Evolutionary conservation across 352 stramenopile species (phyloP).

Genomic region (Thraustochytrium sp.): DNA sequence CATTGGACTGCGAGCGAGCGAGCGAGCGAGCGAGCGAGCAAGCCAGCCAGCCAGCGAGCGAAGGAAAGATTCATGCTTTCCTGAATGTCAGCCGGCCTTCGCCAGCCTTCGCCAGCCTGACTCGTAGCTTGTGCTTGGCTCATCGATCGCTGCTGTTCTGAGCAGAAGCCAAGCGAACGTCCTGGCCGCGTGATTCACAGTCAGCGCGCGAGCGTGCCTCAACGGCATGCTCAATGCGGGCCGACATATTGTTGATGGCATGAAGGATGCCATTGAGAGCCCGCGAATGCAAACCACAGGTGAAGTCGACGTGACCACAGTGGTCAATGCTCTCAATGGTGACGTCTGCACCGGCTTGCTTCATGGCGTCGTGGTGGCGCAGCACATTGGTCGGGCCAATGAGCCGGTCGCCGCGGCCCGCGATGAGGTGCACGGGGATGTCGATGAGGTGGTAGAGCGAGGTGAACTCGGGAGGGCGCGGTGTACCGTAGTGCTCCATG

Average conservation of each 20-base stretch:
- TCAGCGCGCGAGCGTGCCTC: too few species aligned
- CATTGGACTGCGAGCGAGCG: too few species aligned
- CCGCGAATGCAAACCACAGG: slow-evolving; percentile 11
- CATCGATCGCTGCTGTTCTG: too few species aligned
- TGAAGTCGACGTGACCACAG: slow-evolving; percentile 35
- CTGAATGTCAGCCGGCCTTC: too few species aligned
- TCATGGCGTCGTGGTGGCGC: slow-evolving; percentile 37
- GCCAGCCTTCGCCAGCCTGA: too few species aligned
- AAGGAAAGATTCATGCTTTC: too few species aligned
- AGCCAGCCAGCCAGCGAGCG: too few species aligned
- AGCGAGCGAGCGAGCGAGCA: too few species aligned
- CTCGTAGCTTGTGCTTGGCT: too few species aligned
- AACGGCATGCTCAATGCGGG: neutral
- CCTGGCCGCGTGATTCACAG: too few species aligned
- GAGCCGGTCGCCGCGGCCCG: slow-evolving; percentile 45
- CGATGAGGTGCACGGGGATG: slow-evolving; percentile 50
- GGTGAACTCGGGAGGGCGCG: slow-evolving; percentile 20
- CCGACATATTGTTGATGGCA: neutral
- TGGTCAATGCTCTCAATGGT: slow-evolving; percentile 29
- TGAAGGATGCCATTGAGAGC: slow-evolving; percentile 12
- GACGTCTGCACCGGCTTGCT: slow-evolving; percentile 18
- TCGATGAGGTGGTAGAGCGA: slow-evolving; percentile 45
- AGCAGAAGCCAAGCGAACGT: too few species aligned
- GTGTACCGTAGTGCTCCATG: slow-evolving; percentile 40
- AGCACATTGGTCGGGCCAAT: slow-evolving; percentile 47